phyloP scores from a whole-genome alignment of 2,329 filamentous ascomycete genomes.

The Microdochium paspali region DNA sequence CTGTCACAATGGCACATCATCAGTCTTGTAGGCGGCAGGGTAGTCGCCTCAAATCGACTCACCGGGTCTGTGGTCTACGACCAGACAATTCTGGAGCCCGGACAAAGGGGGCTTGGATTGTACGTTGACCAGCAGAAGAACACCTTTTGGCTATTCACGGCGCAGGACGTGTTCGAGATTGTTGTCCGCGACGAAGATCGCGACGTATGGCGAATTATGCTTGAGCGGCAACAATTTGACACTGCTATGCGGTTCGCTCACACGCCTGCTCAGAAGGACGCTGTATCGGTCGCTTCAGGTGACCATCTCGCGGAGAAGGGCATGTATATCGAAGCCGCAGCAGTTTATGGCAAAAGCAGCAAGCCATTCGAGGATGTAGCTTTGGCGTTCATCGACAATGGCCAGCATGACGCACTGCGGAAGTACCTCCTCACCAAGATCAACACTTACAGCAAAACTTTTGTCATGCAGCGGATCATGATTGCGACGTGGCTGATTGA shows the following conservation, averaged over 20 bases:
- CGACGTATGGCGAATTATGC: conserved; percentile 91
- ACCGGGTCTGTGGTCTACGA: conserved; percentile 82
- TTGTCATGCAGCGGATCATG: conserved; percentile 90
- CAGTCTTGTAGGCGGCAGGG: conserved; percentile 68
- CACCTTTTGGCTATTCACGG: conserved; percentile 94
- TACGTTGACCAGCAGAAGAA: conserved; percentile 89
- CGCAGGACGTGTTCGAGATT: conserved; percentile 86
- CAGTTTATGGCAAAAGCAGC: conserved; percentile 87
- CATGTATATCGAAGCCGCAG: conserved; percentile 76
- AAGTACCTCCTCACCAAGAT: conserved; percentile 86
- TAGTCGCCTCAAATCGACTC: conserved; percentile 80
- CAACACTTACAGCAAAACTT: conserved; percentile 68
- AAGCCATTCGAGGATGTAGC: conserved; percentile 97
- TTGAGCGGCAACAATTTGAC: conserved; percentile 80
- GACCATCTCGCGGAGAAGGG: conserved; percentile 79
- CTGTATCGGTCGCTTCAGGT: conserved; percentile 83
- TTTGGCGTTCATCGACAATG: conserved; percentile 79
- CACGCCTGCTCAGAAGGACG: conserved; percentile 74
- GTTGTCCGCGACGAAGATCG: conserved; percentile 83
- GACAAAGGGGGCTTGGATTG: conserved; percentile 72
- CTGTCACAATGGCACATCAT: conserved; percentile 93
- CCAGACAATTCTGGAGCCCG: conserved; percentile 72
- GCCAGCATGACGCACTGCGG: conserved; percentile 80
- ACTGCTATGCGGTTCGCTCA: conserved; percentile 78
- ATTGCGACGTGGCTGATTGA: conserved; percentile 92